Conservation (phyloP, 2,329 filamentous ascomycete genomes). For the Grosmannia clavigera region DNA sequence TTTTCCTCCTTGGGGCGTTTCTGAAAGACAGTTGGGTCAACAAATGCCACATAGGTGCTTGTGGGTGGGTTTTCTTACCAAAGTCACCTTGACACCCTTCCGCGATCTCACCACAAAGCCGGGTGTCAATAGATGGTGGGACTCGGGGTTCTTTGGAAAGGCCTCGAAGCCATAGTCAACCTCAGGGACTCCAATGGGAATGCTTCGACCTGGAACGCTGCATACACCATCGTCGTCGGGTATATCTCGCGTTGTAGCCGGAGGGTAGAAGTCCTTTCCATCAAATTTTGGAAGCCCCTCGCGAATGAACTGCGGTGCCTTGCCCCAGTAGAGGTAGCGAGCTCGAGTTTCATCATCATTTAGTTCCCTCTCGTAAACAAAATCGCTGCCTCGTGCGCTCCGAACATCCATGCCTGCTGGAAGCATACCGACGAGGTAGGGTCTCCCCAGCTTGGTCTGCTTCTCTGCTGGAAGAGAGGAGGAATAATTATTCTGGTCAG, state of each 20-base stretch:
- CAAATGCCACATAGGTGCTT: background rate
- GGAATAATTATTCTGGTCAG: conserved; percentile 3
- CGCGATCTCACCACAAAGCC: background rate
- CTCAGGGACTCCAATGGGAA: conserved; percentile 3
- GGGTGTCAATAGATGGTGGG: background rate
- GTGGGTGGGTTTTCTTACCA: conserved; percentile 4
- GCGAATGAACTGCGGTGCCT: conserved; percentile 35
- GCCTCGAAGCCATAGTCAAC: background rate
- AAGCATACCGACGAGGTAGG: conserved; percentile 36
- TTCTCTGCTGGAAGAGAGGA: conserved; percentile 7
- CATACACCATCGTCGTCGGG: background rate
- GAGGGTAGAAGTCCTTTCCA: conserved; percentile 50
- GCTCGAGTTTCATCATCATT: conserved; percentile 47
- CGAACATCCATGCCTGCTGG: conserved; percentile 20
- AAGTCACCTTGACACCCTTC: conserved; percentile 10
- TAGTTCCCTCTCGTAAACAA: conserved; percentile 42
- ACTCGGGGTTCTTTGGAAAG: background rate
- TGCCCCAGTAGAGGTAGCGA: conserved; percentile 48
- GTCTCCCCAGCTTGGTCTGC: conserved; percentile 17
- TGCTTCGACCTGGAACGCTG: background rate
- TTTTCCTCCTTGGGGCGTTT: background rate
- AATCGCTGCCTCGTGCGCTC: conserved; percentile 31
- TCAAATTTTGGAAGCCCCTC: conserved; percentile 50
- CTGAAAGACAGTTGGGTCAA: background rate
- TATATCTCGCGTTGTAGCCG: conserved; percentile 28